Conservation (phyloP, 1,284 basidiomycete species). For the Wallemia mellicola region DNA sequence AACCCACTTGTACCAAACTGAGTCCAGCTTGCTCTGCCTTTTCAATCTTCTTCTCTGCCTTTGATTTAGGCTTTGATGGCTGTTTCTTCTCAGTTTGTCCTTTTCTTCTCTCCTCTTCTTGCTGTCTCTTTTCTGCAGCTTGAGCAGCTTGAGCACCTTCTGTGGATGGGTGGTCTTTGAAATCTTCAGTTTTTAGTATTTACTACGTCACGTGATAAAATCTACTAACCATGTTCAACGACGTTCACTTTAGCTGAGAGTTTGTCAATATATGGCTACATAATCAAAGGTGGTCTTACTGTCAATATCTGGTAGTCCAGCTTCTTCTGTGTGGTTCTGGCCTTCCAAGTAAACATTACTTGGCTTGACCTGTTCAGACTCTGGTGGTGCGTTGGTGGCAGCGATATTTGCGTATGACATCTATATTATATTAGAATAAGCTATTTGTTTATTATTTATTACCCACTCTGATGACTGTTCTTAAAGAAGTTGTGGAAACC, state of each 20-base stretch:
- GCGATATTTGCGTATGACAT: slow-evolving; percentile 39
- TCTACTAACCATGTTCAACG: slow-evolving; percentile 15
- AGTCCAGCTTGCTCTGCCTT: slow-evolving; percentile 25
- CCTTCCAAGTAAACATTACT: slow-evolving; percentile 32
- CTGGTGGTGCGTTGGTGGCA: slow-evolving; percentile 25
- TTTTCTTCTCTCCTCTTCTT: slow-evolving; percentile 6
- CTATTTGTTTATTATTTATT: not conserved
- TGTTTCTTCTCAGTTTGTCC: slow-evolving; percentile 7
- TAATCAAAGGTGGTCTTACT: slow-evolving; percentile 14
- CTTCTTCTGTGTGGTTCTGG: slow-evolving; percentile 8
- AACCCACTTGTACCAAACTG: not conserved
- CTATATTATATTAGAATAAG: not conserved
- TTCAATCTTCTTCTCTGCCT: slow-evolving; percentile 17
- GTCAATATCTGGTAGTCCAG: slow-evolving; percentile 13
- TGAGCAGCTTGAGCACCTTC: not conserved
- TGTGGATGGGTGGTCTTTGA: slow-evolving; percentile 13
- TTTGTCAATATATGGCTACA: slow-evolving; percentile 13
- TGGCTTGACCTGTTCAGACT: slow-evolving; percentile 26
- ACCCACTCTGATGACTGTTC: not conserved
- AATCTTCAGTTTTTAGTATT: slow-evolving; percentile 17
- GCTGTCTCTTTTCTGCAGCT: not conserved
- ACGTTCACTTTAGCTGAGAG: slow-evolving; percentile 24
- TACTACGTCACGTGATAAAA: not conserved
- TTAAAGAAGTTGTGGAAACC: not conserved
- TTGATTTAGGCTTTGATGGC: slow-evolving; percentile 1